phyloP scores from a whole-genome alignment of 768 basidiomycete species.

The Roridomyces roridus region DNA sequence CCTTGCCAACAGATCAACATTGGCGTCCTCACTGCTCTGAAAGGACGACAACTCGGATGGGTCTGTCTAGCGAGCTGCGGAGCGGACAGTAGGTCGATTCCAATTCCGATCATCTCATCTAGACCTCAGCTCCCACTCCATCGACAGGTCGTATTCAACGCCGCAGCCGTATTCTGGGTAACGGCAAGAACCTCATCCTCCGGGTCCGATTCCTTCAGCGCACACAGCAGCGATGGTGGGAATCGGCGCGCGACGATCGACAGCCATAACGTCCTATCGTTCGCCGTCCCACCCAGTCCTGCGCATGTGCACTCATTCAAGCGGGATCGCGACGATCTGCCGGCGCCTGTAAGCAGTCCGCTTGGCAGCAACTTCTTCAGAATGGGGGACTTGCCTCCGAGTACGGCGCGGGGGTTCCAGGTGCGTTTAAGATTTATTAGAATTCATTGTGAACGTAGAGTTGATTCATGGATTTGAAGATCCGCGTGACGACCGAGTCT shows the following conservation, averaged over 20 bases:
- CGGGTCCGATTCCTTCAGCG: not conserved
- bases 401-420: slow-evolving; percentile 9
- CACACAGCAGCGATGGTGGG: not conserved
- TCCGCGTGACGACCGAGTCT: slow-evolving; percentile 14
- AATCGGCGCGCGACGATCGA: not conserved
- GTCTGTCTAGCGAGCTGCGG: slow-evolving; percentile 51
- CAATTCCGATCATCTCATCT: too few relatives aligned
- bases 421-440: not conserved
- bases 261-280: not conserved
- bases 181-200: slow-evolving; percentile 30
- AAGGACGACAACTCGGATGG: slow-evolving; percentile 55
- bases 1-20: slow-evolving; percentile 41
- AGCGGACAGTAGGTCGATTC: slow-evolving; percentile 34
- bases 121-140: not conserved
- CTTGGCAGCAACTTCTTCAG: slow-evolving; percentile 2
- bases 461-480: not conserved
- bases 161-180: slow-evolving; percentile 55
- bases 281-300: not conserved
- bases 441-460: not conserved
- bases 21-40: slow-evolving; percentile 47
- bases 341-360: not conserved
- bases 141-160: slow-evolving; percentile 51
- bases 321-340: not conserved
- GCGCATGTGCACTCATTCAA: not conserved
- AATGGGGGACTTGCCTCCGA: slow-evolving; percentile 1